A percentile compares a stretch with the other conserved stretches of the same genome.
phyloP scores from a whole-genome alignment of 1,284 basidiomycete genomes.

The Takashimella tepidaria region DNA sequence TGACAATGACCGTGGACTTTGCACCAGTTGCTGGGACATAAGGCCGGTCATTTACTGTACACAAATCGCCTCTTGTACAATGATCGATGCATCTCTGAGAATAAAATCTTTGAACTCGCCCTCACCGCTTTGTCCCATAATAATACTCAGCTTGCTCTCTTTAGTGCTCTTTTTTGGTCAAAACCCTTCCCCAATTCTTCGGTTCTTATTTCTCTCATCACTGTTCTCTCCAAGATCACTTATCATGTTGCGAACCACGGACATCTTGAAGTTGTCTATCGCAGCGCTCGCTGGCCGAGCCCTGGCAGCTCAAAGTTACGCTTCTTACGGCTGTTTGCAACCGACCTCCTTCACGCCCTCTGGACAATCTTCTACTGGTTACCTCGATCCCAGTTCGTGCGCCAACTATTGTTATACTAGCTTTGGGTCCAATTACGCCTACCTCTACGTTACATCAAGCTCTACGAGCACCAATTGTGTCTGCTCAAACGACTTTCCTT shows the following conservation, averaged over 20 bases:
- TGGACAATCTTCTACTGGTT: background rate
- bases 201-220: no score
- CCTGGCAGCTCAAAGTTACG: constrained; percentile 13
- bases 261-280: background rate
- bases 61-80: no score
- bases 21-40: no score
- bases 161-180: no score
- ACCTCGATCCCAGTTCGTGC: background rate
- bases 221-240: no score
- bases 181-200: no score
- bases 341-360: background rate
- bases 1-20: no score
- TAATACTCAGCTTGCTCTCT: no score
- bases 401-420: background rate
- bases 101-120: no score
- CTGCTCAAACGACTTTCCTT: background rate
- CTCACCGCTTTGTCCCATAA: no score
- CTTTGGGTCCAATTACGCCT: background rate
- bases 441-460: background rate
- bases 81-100: no score
- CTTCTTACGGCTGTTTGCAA: constrained; percentile 1
- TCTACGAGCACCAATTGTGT: background rate
- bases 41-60: no score
- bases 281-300: constrained; percentile 7
- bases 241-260: constrained; percentile 7